Conservation (phyloP, 1,139 yeast species). For the Kodamaea sp. region DNA sequence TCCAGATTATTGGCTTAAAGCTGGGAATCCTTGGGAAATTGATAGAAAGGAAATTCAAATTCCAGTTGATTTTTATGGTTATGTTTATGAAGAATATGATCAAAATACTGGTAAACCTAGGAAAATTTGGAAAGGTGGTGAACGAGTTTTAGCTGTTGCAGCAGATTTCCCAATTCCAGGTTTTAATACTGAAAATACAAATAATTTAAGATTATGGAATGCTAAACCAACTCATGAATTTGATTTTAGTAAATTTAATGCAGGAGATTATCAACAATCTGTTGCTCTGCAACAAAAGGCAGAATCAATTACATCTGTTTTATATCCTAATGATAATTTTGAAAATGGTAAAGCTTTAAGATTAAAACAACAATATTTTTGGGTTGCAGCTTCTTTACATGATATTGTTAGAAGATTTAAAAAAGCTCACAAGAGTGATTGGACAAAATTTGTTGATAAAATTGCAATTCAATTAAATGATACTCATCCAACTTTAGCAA, state of each 20-base stretch:
- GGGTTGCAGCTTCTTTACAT: conserved; percentile 93
- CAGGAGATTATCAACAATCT: conserved; percentile 86
- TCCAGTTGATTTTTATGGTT: conserved; percentile 91
- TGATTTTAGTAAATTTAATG: conserved; percentile 86
- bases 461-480: conserved; percentile 92
- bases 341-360: conserved; percentile 89
- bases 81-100: conserved; percentile 60
- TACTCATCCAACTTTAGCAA: conserved; percentile 91
- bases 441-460: conserved; percentile 81
- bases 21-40: conserved; percentile 90
- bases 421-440: conserved; percentile 64
- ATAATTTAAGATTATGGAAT: conserved; percentile 87
- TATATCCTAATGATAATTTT: conserved; percentile 91
- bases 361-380: conserved; percentile 91
- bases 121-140: conserved; percentile 81
- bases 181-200: conserved; percentile 76
- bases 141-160: conserved; percentile 86
- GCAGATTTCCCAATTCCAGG: conserved; percentile 95
- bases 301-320: conserved; percentile 85
- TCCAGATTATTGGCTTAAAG: conserved; percentile 91
- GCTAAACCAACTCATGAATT: conserved; percentile 89
- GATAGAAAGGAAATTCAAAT: conserved; percentile 82
- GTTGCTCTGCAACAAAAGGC: conserved; percentile 84
- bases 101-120: conserved; percentile 50
- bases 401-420: conserved; percentile 90